Conservation (phyloP, 2,329 filamentous ascomycete species). For the Phialophora expanda region DNA sequence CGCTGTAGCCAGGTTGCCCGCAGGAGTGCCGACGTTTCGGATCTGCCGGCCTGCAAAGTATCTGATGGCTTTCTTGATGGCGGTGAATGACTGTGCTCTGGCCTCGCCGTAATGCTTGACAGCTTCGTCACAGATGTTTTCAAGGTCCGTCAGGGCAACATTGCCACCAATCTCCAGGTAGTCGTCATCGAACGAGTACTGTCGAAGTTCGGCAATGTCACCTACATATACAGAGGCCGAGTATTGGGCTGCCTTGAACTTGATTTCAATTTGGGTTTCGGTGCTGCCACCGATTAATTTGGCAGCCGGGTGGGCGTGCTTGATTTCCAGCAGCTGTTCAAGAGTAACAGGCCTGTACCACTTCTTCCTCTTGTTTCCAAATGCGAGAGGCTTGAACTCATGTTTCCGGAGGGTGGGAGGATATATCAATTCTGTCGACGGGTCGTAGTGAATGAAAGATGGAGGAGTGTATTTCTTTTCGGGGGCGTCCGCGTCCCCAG, state of each 20-base stretch:
- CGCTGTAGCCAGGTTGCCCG: constrained; percentile 90
- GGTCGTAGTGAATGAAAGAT: constrained; percentile 91
- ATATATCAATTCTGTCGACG: constrained; percentile 94
- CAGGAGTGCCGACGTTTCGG: constrained; percentile 94
- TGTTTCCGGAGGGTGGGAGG: constrained; percentile 84
- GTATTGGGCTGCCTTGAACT: constrained; percentile 95
- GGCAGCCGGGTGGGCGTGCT: constrained; percentile 78
- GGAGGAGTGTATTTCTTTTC: constrained; percentile 76
- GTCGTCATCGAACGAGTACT: constrained; percentile 79
- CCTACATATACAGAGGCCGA: constrained; percentile 88
- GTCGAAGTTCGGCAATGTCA: constrained; percentile 85
- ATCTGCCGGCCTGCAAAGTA: constrained; percentile 97
- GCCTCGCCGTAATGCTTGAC: constrained; percentile 74
- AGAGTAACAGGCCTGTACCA: constrained; percentile 92
- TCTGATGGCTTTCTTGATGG: constrained; percentile 89
- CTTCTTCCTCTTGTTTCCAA: constrained; percentile 91
- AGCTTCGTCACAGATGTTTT: constrained; percentile 80
- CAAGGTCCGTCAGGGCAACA: constrained; percentile 87
- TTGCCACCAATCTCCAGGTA: constrained; percentile 93
- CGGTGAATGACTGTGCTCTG: constrained; percentile 80
- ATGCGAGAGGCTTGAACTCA: constrained; percentile 77
- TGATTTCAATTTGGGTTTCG: constrained; percentile 97
- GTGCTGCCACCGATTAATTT: constrained; percentile 97
- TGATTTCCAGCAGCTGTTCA: constrained; percentile 88
- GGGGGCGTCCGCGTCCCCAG: constrained; percentile 41